These are phyloP conservation scores for Citrullus colocynthis DNA, from an alignment of 306 rosid genomes.

Conservation along the genomic window DNA sequence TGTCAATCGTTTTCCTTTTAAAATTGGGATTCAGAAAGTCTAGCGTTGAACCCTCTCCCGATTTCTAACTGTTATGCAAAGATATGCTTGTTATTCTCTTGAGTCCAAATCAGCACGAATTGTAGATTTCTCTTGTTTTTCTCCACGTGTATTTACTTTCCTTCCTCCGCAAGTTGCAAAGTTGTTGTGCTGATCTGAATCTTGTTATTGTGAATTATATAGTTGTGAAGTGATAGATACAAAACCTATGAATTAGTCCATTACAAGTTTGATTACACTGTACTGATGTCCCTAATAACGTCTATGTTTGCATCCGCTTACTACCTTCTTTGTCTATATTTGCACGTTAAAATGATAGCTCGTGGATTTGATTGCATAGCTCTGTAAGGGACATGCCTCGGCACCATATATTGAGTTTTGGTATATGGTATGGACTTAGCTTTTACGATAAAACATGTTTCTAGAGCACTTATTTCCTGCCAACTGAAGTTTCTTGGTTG, in stretches of 20 bases:
- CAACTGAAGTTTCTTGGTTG: neutral
- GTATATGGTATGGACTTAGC: neutral
- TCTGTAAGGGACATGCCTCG: neutral
- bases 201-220: neutral
- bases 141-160: neutral
- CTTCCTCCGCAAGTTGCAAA: neutral
- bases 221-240: neutral
- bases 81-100: neutral
- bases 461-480: neutral
- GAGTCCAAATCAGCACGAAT: neutral
- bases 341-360: neutral
- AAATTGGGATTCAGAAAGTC: slow-evolving; percentile 8
- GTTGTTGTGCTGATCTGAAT: neutral
- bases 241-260: neutral
- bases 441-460: neutral
- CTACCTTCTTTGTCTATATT: neutral
- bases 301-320: neutral
- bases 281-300: neutral
- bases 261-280: neutral
- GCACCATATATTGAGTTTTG: neutral
- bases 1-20: too few relatives aligned
- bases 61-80: slow-evolving; percentile 22
- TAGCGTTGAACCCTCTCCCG: slow-evolving; percentile 17
- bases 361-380: neutral
- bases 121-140: neutral